Conservation (phyloP, 164 flowering plant genomes). For the Vitis rupestris region DNA sequence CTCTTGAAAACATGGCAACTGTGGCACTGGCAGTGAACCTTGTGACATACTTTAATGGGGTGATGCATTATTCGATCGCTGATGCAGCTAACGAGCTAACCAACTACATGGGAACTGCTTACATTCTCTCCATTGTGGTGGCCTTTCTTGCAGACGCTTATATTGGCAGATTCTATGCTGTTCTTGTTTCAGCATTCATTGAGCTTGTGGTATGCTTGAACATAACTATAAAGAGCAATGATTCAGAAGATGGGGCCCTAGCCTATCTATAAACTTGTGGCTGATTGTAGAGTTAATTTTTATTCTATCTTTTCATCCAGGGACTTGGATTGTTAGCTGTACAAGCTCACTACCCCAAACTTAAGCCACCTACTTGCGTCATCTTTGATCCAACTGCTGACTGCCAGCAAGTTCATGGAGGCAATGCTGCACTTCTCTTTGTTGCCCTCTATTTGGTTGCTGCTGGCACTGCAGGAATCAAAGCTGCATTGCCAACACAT, state of each 20-base stretch:
- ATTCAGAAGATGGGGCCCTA: neutral
- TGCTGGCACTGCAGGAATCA: constrained; percentile 49
- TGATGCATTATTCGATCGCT: constrained; percentile 53
- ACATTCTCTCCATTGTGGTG: constrained; percentile 43
- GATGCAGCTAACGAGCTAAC: constrained; percentile 64
- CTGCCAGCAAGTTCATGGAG: constrained; percentile 34
- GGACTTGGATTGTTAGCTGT: constrained; percentile 52
- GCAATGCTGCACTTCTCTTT: constrained; percentile 40
- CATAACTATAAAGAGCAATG: neutral
- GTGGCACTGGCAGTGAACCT: constrained; percentile 52
- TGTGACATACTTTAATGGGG: constrained; percentile 55
- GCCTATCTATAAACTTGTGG: too few species aligned
- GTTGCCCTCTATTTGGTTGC: constrained; percentile 49
- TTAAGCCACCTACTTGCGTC: constrained; percentile 45
- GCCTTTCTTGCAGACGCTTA: constrained; percentile 58
- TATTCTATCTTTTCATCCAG: constrained; percentile 16
- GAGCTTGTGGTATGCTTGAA: constrained; percentile 46
- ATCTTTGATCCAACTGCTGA: constrained; percentile 24
- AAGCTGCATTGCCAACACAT: constrained; percentile 58
- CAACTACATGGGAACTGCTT: constrained; percentile 54
- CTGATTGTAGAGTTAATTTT: too few species aligned
- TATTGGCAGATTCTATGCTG: constrained; percentile 53
- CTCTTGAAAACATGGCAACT: constrained; percentile 51
- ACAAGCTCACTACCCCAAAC: constrained; percentile 58
- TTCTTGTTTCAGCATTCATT: constrained; percentile 27